Conservation (phyloP, 371 early-diverging fungal genomes). For the Mortierella sp. region DNA sequence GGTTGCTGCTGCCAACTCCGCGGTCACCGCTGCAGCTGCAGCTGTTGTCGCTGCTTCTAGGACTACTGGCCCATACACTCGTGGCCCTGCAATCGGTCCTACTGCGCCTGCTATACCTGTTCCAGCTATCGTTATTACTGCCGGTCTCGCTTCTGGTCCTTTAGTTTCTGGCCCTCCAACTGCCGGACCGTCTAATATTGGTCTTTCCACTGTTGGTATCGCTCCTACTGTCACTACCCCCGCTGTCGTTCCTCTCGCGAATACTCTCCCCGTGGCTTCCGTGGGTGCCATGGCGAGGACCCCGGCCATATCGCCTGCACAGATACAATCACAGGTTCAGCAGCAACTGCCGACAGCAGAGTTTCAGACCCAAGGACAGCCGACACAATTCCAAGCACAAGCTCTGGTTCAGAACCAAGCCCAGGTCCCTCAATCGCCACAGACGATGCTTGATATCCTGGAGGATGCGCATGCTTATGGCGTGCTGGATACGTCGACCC, state of each 20-base stretch:
- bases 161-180: no score
- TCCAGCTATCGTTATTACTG: neutral
- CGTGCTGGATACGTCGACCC: neutral
- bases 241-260: neutral
- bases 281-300: neutral
- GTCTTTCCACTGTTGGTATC: neutral
- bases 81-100: neutral
- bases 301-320: neutral
- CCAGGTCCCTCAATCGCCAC: neutral
- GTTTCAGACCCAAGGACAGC: neutral
- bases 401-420: neutral
- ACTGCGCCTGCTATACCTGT: neutral
- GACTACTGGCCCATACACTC: neutral
- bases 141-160: neutral
- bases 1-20: neutral
- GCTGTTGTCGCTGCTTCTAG: neutral
- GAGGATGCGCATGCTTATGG: slow-evolving; percentile 2
- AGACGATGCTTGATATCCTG: neutral
- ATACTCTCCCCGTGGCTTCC: neutral
- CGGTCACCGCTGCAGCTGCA: neutral
- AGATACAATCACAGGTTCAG: neutral
- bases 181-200: no score
- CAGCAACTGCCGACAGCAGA: neutral
- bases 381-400: neutral
- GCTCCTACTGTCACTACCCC: neutral